Evolutionary conservation across 2,329 filamentous ascomycete species (phyloP).

Genomic region (Penicillium sp.): DNA sequence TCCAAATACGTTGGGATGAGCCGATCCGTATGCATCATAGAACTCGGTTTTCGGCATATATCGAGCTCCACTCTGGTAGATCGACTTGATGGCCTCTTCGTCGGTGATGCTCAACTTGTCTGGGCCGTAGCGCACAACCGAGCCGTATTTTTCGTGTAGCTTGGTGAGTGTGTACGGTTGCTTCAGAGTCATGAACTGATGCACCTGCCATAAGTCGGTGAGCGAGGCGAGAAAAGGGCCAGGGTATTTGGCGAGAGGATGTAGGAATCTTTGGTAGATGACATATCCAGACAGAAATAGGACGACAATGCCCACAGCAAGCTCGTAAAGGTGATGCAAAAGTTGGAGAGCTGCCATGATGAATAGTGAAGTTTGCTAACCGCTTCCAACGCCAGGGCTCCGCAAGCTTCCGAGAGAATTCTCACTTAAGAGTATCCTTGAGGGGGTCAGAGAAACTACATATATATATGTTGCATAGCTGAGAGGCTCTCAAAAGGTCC

Average conservation of each 20-base stretch:
- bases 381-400: no score
- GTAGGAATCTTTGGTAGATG: slow-evolving; percentile 16
- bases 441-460: no score
- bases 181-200: slow-evolving; percentile 26
- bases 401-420: no score
- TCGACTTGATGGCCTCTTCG: slow-evolving; percentile 27
- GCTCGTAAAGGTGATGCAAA: neutral
- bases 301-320: neutral
- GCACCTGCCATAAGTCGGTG: slow-evolving; percentile 33
- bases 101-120: slow-evolving; percentile 32
- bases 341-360: neutral
- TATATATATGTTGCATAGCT: neutral
- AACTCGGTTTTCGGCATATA: slow-evolving; percentile 36
- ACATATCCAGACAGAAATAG: neutral
- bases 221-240: slow-evolving; percentile 33
- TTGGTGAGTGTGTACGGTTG: slow-evolving; percentile 23
- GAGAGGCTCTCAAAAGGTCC: neutral
- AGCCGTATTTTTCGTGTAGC: slow-evolving; percentile 26
- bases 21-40: slow-evolving; percentile 34
- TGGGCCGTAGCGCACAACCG: slow-evolving; percentile 30
- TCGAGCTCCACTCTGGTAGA: slow-evolving; percentile 29
- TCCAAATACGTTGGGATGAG: slow-evolving; percentile 36
- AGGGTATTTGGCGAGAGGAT: slow-evolving; percentile 31
- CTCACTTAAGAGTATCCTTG: no score
- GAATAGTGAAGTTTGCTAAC: neutral